Evolutionary conservation across 108 stramenopile species (phyloP).

Genomic region (Craspedostauros australis): DNA sequence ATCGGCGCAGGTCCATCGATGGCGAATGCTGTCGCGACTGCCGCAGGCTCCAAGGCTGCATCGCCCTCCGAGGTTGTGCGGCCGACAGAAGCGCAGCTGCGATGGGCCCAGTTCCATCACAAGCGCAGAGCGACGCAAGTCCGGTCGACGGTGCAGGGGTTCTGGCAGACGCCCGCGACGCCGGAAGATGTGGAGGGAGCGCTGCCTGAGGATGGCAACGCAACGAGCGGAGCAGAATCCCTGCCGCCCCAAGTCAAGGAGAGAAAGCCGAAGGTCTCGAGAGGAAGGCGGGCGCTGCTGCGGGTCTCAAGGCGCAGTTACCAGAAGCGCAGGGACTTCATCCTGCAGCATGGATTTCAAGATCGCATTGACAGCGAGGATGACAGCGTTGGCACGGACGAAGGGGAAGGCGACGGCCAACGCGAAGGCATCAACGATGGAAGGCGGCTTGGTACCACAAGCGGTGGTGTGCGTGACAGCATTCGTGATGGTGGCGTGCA

Average conservation of each 20-base stretch:
- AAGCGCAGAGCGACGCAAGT: constrained; percentile 44
- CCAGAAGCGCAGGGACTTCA: constrained; percentile 32
- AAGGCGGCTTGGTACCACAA: no score
- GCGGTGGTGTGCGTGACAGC: no score
- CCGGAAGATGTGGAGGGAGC: constrained; percentile 47
- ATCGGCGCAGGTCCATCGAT: no score
- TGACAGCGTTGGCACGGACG: no score
- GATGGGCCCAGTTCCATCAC: constrained; percentile 74
- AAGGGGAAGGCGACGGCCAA: no score
- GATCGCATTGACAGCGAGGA: constrained; percentile 1
- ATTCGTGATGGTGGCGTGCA: no score
- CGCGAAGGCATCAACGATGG: no score
- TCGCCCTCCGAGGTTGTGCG: constrained; percentile 1
- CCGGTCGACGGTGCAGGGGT: constrained; percentile 25
- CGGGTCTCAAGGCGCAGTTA: constrained; percentile 47
- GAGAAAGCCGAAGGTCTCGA: constrained; percentile 13
- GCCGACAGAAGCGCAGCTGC: constrained; percentile 67
- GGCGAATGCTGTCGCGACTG: no score
- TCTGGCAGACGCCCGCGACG: constrained; percentile 36
- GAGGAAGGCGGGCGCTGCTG: constrained; percentile 57
- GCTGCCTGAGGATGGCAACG: constrained; percentile 39
- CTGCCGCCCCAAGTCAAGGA: constrained; percentile 3
- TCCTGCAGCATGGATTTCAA: constrained; percentile 34
- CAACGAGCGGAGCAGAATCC: constrained; percentile 6
- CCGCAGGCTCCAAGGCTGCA: no score